Evolutionary conservation across 163 green algal genomes (phyloP), one percentile per base, ranked within the genome.

Genomic region (Scenedesmus sp.): DNA sequence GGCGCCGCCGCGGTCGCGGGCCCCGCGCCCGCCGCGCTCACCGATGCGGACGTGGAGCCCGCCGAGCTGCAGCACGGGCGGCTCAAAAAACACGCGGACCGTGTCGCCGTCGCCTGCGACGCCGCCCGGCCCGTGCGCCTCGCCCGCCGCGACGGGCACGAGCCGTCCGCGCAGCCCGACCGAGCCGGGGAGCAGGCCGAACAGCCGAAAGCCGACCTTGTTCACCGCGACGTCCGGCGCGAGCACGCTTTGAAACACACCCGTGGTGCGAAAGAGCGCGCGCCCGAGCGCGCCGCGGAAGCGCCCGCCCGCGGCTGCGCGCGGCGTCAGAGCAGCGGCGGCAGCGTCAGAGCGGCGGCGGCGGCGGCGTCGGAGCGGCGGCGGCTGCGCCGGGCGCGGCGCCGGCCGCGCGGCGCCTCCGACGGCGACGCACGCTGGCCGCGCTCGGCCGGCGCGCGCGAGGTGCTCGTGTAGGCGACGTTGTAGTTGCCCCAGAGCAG

Each of bases 401-500:
- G n/a, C n/a, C n/a, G n/a, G n/a, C n/a, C n/a, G n/a, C n/a, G n/a
- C n/a, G n/a, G n/a, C n/a, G n/a, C n/a, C n/a, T n/a, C n/a, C n/a
- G n/a, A n/a, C 22, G 34, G 2, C 10, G 42, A 66, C 83, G 82
- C 31, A 90, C 85, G 90, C 54, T 91, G 77, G 1, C 89, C 89
- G 17, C 70, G 57, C 69, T 93, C 82, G 13, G 74, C 70, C 24
- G 64, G 60, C 15, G 62, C 53, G 6, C 62, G 44, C 24, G 82
- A 72, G 5, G 75, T 82, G 24, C 67, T 86, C 3, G 88, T 87
- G 80, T 95, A 96, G 0, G 82, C 77, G 26, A 96, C 92, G 26
- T 89, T 85, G 79, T 92, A 96, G 74, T 94, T 92, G 58, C 91
- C 92, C 76, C 86, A 96, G 15, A 96, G 77, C n/a, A 90, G 69